A percentile compares a stretch with the other conserved stretches of the same genome.
Evolutionary conservation across 2,329 filamentous ascomycete genomes (phyloP).

Genomic region (Pseudogymnoascus sp.): DNA sequence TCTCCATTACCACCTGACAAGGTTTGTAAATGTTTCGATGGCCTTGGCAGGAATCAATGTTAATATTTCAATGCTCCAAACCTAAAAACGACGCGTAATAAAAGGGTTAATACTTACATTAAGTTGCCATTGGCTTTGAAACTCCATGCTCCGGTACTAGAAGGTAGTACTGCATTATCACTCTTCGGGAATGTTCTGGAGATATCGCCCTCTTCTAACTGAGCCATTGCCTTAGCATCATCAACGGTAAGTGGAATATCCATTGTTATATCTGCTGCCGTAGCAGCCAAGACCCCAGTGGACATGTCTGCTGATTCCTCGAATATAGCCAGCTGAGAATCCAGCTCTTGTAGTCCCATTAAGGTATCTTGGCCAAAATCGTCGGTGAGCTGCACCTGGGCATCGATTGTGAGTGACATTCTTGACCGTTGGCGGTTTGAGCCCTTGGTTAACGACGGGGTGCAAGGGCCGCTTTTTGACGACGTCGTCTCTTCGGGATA

Average conservation of each 20-base stretch:
- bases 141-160: background rate
- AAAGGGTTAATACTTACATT: background rate
- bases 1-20: conserved; percentile 8
- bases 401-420: conserved; percentile 30
- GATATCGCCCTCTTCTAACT: background rate
- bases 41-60: background rate
- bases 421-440: conserved; percentile 28
- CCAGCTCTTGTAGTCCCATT: conserved; percentile 31
- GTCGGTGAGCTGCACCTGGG: conserved; percentile 28
- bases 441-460: background rate
- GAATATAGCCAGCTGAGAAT: conserved; percentile 31
- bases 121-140: background rate
- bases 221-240: background rate
- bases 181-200: conserved; percentile 1
- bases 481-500: conserved; percentile 28
- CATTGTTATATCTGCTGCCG: background rate
- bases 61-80: background rate
- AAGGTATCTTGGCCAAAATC: conserved; percentile 29
- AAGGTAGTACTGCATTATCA: background rate
- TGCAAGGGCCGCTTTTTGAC: background rate
- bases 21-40: conserved; percentile 6
- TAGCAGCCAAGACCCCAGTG: background rate
- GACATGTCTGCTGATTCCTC: conserved; percentile 22
- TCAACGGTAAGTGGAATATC: conserved; percentile 3
- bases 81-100: background rate